Conservation (phyloP, 306 rosid genomes). For the Citrullus amarus region DNA sequence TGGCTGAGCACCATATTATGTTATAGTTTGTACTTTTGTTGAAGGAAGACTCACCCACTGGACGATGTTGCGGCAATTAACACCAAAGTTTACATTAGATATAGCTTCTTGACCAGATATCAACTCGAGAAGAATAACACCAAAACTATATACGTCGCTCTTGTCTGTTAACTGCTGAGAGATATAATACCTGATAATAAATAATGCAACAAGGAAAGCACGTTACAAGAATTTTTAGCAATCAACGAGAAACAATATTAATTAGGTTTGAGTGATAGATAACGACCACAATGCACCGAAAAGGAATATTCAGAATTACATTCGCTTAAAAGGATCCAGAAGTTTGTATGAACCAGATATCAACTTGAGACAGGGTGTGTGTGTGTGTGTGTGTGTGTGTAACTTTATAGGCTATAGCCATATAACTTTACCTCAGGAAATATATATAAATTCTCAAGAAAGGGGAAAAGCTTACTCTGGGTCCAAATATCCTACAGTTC, state of each 20-base stretch:
- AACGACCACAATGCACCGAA: background rate
- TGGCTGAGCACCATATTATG: background rate
- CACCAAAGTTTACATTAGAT: constrained; percentile 83
- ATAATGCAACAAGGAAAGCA: background rate
- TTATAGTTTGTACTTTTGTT: background rate
- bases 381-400: too few species aligned
- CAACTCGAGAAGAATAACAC: constrained; percentile 96
- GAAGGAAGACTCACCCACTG: constrained; percentile 72
- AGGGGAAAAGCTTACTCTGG: constrained; percentile 65
- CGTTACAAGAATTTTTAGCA: background rate
- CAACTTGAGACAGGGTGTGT: too few species aligned
- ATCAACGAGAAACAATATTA: background rate
- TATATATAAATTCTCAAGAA: background rate
- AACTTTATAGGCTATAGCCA: too few species aligned
- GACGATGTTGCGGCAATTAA: constrained; percentile 82
- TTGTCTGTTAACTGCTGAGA: constrained; percentile 97
- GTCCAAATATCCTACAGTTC: constrained; percentile 92
- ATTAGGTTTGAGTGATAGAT: background rate
- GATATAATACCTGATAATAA: constrained; percentile 63
- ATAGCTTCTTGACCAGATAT: constrained; percentile 98
- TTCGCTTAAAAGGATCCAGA: background rate
- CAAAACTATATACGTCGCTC: constrained; percentile 92
- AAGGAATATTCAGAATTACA: background rate
- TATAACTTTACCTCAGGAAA: background rate
- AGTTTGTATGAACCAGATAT: background rate